phyloP scores from a whole-genome alignment of 2,329 filamentous ascomycete genomes.

The Sporothrix inflata region DNA sequence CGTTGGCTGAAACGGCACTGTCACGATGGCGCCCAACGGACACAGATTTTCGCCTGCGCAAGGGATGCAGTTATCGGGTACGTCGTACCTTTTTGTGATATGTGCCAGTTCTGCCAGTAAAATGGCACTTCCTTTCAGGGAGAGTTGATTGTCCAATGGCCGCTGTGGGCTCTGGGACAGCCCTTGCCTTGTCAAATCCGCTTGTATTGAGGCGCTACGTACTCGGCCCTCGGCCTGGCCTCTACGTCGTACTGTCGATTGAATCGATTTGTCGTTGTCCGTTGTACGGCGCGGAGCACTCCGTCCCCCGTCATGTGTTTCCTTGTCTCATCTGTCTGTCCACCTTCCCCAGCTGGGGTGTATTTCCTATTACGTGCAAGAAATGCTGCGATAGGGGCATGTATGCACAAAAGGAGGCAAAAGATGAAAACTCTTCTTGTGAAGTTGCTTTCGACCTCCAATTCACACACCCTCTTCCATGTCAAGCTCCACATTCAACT shows the following conservation, averaged over 20 bases:
- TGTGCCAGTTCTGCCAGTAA: neutral
- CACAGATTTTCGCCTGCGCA: neutral
- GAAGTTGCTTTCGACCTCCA: neutral
- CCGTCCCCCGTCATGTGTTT: neutral
- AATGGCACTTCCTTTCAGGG: too few species aligned
- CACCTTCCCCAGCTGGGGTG: neutral
- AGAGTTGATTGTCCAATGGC: constrained; percentile 1
- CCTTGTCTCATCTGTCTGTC: neutral
- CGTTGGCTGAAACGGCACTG: neutral
- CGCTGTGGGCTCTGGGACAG: neutral
- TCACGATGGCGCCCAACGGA: neutral
- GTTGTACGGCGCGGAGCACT: neutral
- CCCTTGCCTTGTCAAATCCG: neutral
- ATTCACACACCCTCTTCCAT: neutral
- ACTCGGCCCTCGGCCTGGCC: neutral
- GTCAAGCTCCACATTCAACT: neutral
- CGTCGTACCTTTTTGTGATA: neutral
- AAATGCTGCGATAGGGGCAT: constrained; percentile 8
- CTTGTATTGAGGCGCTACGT: neutral
- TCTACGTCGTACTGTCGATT: too few species aligned
- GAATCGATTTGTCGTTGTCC: neutral
- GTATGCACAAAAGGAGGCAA: constrained; percentile 18
- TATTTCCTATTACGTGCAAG: neutral
- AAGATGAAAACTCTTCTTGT: neutral
- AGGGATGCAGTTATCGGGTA: neutral